These are phyloP conservation scores for Phytophthora rubi DNA, from an alignment of 352 stramenopile genomes.

Conservation along the genomic window DNA sequence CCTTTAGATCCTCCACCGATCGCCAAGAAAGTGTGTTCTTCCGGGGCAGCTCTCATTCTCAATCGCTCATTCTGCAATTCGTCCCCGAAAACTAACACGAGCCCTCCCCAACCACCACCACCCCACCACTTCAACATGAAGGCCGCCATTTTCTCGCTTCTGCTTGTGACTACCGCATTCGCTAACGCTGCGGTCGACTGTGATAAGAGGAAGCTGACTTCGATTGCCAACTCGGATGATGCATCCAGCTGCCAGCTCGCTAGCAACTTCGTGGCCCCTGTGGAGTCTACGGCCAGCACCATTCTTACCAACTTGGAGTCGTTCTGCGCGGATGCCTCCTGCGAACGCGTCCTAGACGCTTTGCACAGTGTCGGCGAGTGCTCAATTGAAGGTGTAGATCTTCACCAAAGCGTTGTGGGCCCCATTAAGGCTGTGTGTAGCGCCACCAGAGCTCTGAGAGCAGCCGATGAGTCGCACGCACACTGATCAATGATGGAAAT, in stretches of 20 bases:
- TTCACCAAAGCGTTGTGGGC: slow-evolving; percentile 21
- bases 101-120: not conserved
- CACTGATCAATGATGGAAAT: slow-evolving; percentile 18
- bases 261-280: slow-evolving; percentile 17
- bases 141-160: slow-evolving; percentile 7
- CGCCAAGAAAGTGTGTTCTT: not conserved
- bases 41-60: not conserved
- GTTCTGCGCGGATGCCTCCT: slow-evolving; percentile 26
- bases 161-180: slow-evolving; percentile 14
- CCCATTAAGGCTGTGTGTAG: slow-evolving; percentile 22
- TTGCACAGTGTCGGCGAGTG: slow-evolving; percentile 19
- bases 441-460: slow-evolving; percentile 16
- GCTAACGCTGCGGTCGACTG: slow-evolving; percentile 11
- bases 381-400: slow-evolving; percentile 15
- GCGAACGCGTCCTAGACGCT: slow-evolving; percentile 3
- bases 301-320: slow-evolving; percentile 5
- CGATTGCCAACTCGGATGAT: slow-evolving; percentile 3
- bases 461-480: slow-evolving; percentile 14
- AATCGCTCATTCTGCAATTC: slow-evolving; percentile 25
- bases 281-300: slow-evolving; percentile 9
- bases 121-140: slow-evolving; percentile 24
- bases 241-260: slow-evolving; percentile 5
- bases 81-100: too few relatives aligned
- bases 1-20: too few relatives aligned
- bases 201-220: slow-evolving; percentile 1